These are phyloP conservation scores for Candida succiphila DNA, from an alignment of 805 yeast species.

Conservation along the genomic window DNA sequence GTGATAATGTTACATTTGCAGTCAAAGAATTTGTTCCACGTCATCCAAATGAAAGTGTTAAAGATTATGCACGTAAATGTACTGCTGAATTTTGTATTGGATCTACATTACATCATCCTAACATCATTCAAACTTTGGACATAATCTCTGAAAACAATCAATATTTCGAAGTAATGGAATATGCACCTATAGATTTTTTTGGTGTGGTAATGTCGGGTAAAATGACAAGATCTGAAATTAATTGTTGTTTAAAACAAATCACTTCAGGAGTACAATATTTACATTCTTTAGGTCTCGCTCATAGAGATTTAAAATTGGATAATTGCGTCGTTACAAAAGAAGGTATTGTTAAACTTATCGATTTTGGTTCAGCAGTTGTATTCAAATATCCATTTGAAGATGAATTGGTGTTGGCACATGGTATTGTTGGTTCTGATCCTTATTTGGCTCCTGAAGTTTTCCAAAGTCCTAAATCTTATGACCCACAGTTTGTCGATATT, in stretches of 20 bases:
- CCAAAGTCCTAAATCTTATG: conserved; percentile 41
- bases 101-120: conserved; percentile 72
- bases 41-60: conserved; percentile 56
- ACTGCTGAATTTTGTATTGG: conserved; percentile 88
- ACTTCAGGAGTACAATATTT: conserved; percentile 62
- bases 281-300: conserved; percentile 74
- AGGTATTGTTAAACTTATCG: conserved; percentile 71
- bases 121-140: conserved; percentile 70
- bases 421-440: conserved; percentile 81
- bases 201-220: conserved; percentile 82
- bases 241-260: conserved; percentile 72
- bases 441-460: conserved; percentile 80
- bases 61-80: conserved; percentile 78
- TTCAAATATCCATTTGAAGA: conserved; percentile 68
- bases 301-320: conserved; percentile 73
- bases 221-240: conserved; percentile 73
- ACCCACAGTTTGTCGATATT: conserved; percentile 70
- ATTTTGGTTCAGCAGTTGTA: conserved; percentile 78
- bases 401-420: conserved; percentile 51
- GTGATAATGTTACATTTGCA: conserved; percentile 67
- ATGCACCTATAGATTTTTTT: conserved; percentile 76
- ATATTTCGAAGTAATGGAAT: conserved; percentile 78
- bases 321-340: conserved; percentile 69
- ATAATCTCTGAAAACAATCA: conserved; percentile 59
- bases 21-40: conserved; percentile 75